Percentiles rank a stretch among this genome's conserved stretches.
Conservation (phyloP, 805 yeast genomes). For the Cyberlindnera saturnus region DNA sequence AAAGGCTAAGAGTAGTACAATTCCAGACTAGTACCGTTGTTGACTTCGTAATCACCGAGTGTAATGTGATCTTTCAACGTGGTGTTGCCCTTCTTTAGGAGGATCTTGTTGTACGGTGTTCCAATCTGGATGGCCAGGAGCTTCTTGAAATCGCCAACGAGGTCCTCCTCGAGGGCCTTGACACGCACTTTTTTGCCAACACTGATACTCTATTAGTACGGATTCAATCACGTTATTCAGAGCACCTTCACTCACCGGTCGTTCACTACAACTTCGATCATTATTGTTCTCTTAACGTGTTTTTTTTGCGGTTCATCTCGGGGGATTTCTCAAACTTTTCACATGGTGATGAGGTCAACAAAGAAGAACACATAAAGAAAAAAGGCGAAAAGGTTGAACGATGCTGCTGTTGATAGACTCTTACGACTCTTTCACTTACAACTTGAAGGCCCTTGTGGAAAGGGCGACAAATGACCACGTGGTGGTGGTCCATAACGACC, state of each 20-base stretch:
- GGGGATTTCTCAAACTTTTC: too few species aligned
- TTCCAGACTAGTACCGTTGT: conserved; percentile 83
- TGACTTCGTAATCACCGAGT: conserved; percentile 91
- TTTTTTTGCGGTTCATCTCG: not conserved
- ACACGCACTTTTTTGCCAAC: conserved; percentile 85
- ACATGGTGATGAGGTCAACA: too few species aligned
- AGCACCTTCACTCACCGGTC: conserved; percentile 38
- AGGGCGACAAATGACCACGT: conserved; percentile 37
- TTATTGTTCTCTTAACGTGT: conserved; percentile 16
- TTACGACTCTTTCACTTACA: conserved; percentile 91
- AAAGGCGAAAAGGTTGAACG: not conserved
- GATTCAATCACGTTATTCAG: not conserved
- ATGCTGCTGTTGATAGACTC: conserved; percentile 78
- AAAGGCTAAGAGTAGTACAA: conserved; percentile 54
- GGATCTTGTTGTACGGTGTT: conserved; percentile 52
- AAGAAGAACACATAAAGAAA: too few species aligned
- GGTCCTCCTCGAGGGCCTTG: conserved; percentile 80
- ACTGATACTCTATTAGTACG: conserved; percentile 29
- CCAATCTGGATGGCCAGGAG: conserved; percentile 81
- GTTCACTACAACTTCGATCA: conserved; percentile 71
- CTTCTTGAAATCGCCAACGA: conserved; percentile 86
- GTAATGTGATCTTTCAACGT: conserved; percentile 85
- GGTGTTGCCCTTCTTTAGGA: conserved; percentile 80
- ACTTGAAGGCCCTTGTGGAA: conserved; percentile 59
- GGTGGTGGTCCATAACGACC: conserved; percentile 31